Percentiles rank a stretch among this genome's conserved stretches.
Evolutionary conservation across 2,329 filamentous ascomycete genomes (phyloP).

Genomic region (Camptophora hylomeconis): DNA sequence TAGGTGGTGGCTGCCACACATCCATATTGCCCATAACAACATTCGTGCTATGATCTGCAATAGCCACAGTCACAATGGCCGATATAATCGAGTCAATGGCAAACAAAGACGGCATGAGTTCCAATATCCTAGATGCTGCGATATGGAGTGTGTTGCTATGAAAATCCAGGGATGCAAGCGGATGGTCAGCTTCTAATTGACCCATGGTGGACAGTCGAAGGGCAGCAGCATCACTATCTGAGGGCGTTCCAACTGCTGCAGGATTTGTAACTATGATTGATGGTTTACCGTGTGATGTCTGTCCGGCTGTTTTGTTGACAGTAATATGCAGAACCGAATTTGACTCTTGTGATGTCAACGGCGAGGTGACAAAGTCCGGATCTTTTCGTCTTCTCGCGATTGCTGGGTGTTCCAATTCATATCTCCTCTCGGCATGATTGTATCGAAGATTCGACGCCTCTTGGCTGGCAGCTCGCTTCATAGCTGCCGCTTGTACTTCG

Average conservation of each 20-base stretch:
- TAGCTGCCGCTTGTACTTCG: constrained; percentile 30
- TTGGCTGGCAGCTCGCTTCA: constrained; percentile 30
- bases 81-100: constrained; percentile 35
- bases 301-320: constrained; percentile 20
- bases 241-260: constrained; percentile 21
- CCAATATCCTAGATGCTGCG: constrained; percentile 26
- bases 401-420: constrained; percentile 34
- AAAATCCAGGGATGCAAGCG: constrained; percentile 31
- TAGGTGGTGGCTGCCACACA: constrained; percentile 11
- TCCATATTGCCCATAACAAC: constrained; percentile 25
- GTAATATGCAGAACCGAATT: constrained; percentile 26
- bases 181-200: constrained; percentile 24
- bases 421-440: constrained; percentile 27
- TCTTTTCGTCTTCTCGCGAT: constrained; percentile 19
- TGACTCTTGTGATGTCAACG: no score
- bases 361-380: constrained; percentile 7
- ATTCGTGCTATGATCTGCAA: constrained; percentile 29
- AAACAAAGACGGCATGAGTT: constrained; percentile 32
- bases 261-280: constrained; percentile 25
- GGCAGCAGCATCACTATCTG: constrained; percentile 18
- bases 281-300: constrained; percentile 23
- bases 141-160: constrained; percentile 25
- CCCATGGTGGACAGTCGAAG: constrained; percentile 25
- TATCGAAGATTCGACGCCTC: constrained; percentile 34
- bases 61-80: constrained; percentile 31